A percentile compares a stretch with the other conserved stretches of the same genome.
These are phyloP conservation scores for Tilletiopsis washingtonensis DNA, from an alignment of 1,284 basidiomycete genomes.

Conservation along the genomic window DNA sequence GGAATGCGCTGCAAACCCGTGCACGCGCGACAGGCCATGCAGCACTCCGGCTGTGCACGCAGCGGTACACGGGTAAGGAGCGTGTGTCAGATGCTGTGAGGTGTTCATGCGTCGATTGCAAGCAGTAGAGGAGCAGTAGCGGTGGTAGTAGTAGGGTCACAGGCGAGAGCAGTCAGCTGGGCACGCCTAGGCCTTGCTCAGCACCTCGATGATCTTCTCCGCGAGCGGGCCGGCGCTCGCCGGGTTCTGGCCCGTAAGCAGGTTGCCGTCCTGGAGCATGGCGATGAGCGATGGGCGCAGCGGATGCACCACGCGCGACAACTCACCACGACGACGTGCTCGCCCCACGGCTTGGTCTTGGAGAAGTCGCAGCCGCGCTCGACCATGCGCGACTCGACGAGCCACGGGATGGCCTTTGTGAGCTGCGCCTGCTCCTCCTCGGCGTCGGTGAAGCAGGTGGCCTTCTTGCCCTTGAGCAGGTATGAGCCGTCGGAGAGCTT, in stretches of 20 bases:
- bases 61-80: too few relatives aligned
- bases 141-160: too few relatives aligned
- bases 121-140: too few relatives aligned
- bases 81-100: too few relatives aligned
- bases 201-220: conserved; percentile 18
- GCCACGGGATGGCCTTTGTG: conserved; percentile 58
- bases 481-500: conserved; percentile 32
- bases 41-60: too few relatives aligned
- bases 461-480: conserved; percentile 54
- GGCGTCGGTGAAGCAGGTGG: conserved; percentile 64
- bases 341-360: conserved; percentile 54
- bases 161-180: too few relatives aligned
- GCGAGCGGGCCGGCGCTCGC: conserved; percentile 17
- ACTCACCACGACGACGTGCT: conserved; percentile 51
- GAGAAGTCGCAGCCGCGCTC: conserved; percentile 61
- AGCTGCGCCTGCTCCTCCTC: conserved; percentile 57
- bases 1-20: too few relatives aligned
- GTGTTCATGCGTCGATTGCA: too few relatives aligned
- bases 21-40: too few relatives aligned
- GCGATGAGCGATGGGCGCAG: background rate
- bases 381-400: conserved; percentile 59
- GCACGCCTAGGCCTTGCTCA: too few relatives aligned
- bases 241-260: conserved; percentile 55
- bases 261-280: background rate
- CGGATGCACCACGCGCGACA: background rate